Percentiles rank a stretch among this genome's conserved stretches.
phyloP scores from a whole-genome alignment of 2,329 filamentous ascomycete genomes.

The Neonectria faginata region DNA sequence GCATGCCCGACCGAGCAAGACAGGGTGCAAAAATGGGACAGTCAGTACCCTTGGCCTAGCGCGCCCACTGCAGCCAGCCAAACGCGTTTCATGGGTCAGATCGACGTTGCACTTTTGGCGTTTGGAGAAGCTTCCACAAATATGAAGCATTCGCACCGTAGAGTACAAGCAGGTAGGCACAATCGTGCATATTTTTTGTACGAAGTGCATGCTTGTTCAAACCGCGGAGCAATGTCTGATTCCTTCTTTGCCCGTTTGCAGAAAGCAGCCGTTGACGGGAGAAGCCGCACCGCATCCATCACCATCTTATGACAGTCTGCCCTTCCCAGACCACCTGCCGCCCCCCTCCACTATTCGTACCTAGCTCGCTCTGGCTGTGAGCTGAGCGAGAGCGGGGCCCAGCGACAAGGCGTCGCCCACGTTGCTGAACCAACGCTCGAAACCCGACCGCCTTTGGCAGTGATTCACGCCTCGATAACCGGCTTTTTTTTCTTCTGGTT shows the following conservation, averaged over 20 bases:
- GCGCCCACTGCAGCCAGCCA: background rate
- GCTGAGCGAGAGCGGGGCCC: background rate
- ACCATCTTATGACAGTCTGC: background rate
- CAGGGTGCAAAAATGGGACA: no score
- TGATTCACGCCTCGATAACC: background rate
- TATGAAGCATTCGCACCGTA: background rate
- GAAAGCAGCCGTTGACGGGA: no score
- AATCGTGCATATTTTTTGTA: no score
- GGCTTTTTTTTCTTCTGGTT: background rate
- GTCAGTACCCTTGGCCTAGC: background rate
- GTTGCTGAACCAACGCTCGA: background rate
- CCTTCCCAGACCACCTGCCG: no score
- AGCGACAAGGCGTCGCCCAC: background rate
- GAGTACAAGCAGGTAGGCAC: background rate
- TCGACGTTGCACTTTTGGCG: background rate
- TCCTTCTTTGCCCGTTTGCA: no score
- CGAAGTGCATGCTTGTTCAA: no score
- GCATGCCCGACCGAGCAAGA: background rate
- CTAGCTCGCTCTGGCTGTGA: background rate
- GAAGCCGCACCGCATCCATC: no score
- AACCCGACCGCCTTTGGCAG: background rate
- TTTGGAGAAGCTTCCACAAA: no score
- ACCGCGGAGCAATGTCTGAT: no score
- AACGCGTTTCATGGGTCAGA: background rate
- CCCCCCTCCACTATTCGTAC: background rate